phyloP scores from a whole-genome alignment of 352 stramenopile species.

The Pythium myriotylum region DNA sequence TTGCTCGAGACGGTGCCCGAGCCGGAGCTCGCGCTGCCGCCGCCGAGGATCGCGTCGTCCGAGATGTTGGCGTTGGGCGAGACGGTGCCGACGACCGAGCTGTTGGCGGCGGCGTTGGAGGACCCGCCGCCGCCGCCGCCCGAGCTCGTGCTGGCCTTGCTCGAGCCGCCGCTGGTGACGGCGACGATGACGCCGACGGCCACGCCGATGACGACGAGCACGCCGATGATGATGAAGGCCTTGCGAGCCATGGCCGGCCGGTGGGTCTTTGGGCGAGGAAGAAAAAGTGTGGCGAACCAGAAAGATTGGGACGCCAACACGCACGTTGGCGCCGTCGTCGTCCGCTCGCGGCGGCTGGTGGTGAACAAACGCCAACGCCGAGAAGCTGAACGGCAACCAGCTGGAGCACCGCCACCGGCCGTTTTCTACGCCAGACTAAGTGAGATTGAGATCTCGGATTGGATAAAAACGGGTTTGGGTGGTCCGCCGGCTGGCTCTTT shows the following conservation, averaged over 20 bases:
- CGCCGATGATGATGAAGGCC: constrained; percentile 66
- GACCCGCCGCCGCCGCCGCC: constrained; percentile 9
- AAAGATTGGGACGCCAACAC: constrained; percentile 5
- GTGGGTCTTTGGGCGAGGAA: constrained; percentile 6
- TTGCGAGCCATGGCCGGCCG: constrained; percentile 60
- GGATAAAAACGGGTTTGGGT: constrained; percentile 24
- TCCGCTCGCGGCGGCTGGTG: not conserved
- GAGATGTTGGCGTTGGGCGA: constrained; percentile 31
- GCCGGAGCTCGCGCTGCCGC: constrained; percentile 27
- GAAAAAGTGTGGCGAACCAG: constrained; percentile 16
- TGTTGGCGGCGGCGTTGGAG: constrained; percentile 9
- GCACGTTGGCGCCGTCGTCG: not conserved
- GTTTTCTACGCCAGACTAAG: constrained; percentile 17
- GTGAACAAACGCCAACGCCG: constrained; percentile 18
- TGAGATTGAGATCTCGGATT: constrained; percentile 11
- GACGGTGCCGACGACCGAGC: constrained; percentile 12
- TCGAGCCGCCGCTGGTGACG: constrained; percentile 48
- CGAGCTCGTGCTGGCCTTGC: constrained; percentile 26
- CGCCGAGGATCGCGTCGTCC: constrained; percentile 44
- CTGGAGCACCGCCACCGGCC: not conserved
- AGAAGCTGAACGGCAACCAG: not conserved
- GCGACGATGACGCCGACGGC: constrained; percentile 67
- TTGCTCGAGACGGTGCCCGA: constrained; percentile 26
- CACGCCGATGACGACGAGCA: constrained; percentile 70
- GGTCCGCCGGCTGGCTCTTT: constrained; percentile 22